Conservation (phyloP, 164 flowering plant species). For the Berberis vulgaris region DNA sequence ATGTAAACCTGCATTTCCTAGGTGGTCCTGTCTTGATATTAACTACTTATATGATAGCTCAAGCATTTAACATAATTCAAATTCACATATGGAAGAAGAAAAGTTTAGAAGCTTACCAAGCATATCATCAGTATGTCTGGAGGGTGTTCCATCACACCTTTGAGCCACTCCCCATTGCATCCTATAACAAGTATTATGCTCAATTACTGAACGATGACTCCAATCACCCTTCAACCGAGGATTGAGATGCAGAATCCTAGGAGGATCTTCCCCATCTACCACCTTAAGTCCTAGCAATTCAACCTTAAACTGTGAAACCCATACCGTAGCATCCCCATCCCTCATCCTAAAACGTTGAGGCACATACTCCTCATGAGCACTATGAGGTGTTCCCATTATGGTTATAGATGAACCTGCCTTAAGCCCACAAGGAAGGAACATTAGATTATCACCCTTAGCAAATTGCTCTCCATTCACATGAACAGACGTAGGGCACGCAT, state of each 20-base stretch:
- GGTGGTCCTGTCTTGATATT: too few species aligned
- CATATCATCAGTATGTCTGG: constrained; percentile 61
- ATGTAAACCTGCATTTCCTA: too few species aligned
- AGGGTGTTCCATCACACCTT: constrained; percentile 79
- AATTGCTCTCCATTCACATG: constrained; percentile 52
- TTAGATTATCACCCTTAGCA: constrained; percentile 28
- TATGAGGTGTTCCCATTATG: constrained; percentile 71
- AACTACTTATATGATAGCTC: too few species aligned
- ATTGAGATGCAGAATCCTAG: constrained; percentile 86
- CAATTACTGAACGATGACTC: constrained; percentile 76
- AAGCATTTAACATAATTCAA: too few species aligned
- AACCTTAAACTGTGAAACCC: constrained; percentile 84
- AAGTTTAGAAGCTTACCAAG: constrained; percentile 38
- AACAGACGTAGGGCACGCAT: constrained; percentile 72
- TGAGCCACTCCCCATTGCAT: constrained; percentile 97
- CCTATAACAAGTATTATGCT: constrained; percentile 92
- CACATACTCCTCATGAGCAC: constrained; percentile 66
- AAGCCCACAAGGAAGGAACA: constrained; percentile 94
- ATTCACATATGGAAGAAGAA: background rate
- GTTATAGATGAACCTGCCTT: constrained; percentile 92
- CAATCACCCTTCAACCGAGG: constrained; percentile 83
- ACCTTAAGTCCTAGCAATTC: constrained; percentile 89
- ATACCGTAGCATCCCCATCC: constrained; percentile 29
- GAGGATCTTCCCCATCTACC: constrained; percentile 93
- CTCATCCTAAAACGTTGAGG: constrained; percentile 46